Conservation (phyloP, 2,329 filamentous ascomycete species). For the Fusarium decemcellulare region DNA sequence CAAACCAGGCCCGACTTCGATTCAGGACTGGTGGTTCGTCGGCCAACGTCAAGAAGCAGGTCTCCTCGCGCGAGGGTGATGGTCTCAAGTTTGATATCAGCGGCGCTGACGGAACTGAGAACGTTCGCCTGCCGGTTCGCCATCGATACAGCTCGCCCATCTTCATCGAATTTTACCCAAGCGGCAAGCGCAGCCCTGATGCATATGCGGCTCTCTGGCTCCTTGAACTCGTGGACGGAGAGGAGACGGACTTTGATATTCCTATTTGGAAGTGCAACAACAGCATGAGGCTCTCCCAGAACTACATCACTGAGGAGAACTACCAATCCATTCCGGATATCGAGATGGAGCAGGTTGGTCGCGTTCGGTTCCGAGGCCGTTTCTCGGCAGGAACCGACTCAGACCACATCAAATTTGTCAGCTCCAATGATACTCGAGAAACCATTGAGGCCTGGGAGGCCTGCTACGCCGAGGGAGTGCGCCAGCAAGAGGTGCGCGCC, state of each 20-base stretch:
- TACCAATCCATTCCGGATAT: constrained; percentile 79
- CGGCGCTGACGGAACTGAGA: constrained; percentile 55
- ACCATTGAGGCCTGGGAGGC: constrained; percentile 97
- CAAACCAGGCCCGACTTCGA: constrained; percentile 80
- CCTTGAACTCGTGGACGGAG: constrained; percentile 85
- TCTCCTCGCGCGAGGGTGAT: constrained; percentile 74
- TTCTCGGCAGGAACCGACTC: constrained; percentile 95
- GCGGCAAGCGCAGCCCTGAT: constrained; percentile 78
- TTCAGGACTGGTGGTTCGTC: constrained; percentile 89
- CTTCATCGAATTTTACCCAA: constrained; percentile 86
- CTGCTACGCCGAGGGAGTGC: constrained; percentile 88
- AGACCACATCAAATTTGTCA: constrained; percentile 85
- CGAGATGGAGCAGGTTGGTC: constrained; percentile 83
- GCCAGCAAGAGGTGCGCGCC: constrained; percentile 76
- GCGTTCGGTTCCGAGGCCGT: constrained; percentile 82
- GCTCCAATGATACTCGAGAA: constrained; percentile 90
- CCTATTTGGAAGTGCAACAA: constrained; percentile 91
- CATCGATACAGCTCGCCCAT: constrained; percentile 92
- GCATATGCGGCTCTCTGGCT: constrained; percentile 90
- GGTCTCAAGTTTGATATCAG: constrained; percentile 64
- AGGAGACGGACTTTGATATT: constrained; percentile 83
- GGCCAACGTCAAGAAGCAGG: constrained; percentile 74
- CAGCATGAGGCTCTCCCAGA: constrained; percentile 84
- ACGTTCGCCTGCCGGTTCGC: constrained; percentile 86
- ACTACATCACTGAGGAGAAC: constrained; percentile 90